Evolutionary conservation across 768 basidiomycete genomes (phyloP).

Genomic region (Daedaleopsis nitida): DNA sequence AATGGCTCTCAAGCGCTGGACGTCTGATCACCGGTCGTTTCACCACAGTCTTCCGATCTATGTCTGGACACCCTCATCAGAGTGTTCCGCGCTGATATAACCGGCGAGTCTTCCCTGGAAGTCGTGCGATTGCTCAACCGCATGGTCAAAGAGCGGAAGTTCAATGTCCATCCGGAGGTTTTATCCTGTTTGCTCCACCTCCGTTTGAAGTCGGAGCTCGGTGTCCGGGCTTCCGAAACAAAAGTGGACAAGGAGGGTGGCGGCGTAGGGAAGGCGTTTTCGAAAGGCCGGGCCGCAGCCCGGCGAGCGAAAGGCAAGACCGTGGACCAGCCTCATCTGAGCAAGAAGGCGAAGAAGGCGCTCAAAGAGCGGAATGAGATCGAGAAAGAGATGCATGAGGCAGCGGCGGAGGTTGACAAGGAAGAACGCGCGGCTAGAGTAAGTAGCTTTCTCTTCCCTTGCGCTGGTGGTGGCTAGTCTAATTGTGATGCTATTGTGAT

Average conservation of each 20-base stretch:
- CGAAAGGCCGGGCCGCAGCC: constrained; percentile 46
- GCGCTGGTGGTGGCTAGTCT: not conserved
- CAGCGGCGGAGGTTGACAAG: constrained; percentile 90
- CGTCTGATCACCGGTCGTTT: constrained; percentile 12
- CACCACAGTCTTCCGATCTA: constrained; percentile 73
- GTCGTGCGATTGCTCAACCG: constrained; percentile 88
- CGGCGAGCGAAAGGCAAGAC: constrained; percentile 59
- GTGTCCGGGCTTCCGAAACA: constrained; percentile 74
- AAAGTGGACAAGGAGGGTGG: constrained; percentile 53
- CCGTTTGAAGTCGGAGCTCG: constrained; percentile 84
- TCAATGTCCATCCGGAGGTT: constrained; percentile 87
- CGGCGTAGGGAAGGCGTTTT: constrained; percentile 36
- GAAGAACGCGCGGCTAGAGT: constrained; percentile 86
- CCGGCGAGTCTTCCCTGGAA: constrained; percentile 83
- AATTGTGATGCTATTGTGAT: constrained; percentile 7
- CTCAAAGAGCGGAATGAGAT: constrained; percentile 90
- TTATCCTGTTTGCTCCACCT: constrained; percentile 83
- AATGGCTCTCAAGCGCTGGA: constrained; percentile 9
- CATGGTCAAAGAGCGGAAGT: constrained; percentile 94
- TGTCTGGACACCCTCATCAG: constrained; percentile 81
- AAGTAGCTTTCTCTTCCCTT: constrained; percentile 35
- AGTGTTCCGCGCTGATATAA: constrained; percentile 82
- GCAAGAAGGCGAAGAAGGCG: constrained; percentile 88
- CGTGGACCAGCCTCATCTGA: constrained; percentile 71
- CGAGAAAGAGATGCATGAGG: constrained; percentile 89